Evolutionary conservation across 371 early-diverging fungal genomes (phyloP), one percentile per base, ranked within the genome.

Genomic region (Coemansia sp.): DNA sequence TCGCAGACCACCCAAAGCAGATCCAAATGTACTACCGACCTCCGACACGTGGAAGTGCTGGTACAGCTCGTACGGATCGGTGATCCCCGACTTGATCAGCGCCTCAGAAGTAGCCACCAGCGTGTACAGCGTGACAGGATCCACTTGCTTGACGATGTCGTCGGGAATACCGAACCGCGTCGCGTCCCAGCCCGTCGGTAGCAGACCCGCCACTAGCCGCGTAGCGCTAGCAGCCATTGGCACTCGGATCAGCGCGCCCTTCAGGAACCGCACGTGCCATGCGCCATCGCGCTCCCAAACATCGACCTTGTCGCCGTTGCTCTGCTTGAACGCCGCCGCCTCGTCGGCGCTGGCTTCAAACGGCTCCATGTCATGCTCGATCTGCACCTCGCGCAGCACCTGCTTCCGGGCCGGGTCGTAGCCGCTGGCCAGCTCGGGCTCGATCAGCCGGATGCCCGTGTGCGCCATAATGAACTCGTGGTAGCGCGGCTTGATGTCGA

Each of bases 21-120:
- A 87, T 68, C 95, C 95, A 52, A 89, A 84, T 12, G 88, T 82
- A 84, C 91, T 95, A 68, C 97, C 97, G 61, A 97, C 84, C 77
- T 94, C 94, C 51, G 94, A 90, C 38, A 95, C 94, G 79, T 96
- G 97, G 61, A 96, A 89, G 72, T 95, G 93, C 80, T 93, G 86
- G 86, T 90, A 96, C 83, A 95, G 92, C 81, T 96, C 97, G 80
- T 96, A 96, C 38, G 97, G 97, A 72, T 96, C 95, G 35, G 95
- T 94, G 51, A 96, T 90, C 81, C 97, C 97, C 53, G 92, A 88
- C 20, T 90, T 84, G 49, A 94, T 82, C 59, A 97, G 82, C 26
- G 97, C 94, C 80, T 97, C 97, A n/a, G 94, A 94, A 51, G 95
- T 94, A 12, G 95, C 88, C 34, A 95, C 90, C 58, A 97, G 80